Evolutionary conservation across 2,329 filamentous ascomycete genomes (phyloP).

Genomic region (Neofusicoccum ribis): DNA sequence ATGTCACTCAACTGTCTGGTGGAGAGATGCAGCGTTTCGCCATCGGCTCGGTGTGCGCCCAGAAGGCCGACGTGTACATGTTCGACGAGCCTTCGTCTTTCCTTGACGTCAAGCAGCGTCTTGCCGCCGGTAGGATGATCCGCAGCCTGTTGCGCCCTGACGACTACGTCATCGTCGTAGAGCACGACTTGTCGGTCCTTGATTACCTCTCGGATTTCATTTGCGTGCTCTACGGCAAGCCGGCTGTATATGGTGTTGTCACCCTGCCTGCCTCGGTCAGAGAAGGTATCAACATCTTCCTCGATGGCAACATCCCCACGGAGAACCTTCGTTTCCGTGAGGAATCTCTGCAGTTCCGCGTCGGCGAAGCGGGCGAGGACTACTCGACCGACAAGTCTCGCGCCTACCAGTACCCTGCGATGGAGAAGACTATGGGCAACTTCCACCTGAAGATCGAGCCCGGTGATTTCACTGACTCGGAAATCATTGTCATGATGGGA

Average conservation of each 20-base stretch:
- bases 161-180: conserved; percentile 97
- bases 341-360: conserved; percentile 92
- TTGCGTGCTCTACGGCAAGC: conserved; percentile 93
- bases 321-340: conserved; percentile 98
- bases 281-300: conserved; percentile 99
- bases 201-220: conserved; percentile 99
- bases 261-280: conserved; percentile 93
- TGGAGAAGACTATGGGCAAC: conserved; percentile 88
- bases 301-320: conserved; percentile 96
- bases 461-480: conserved; percentile 93
- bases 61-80: conserved; percentile 95
- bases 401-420: conserved; percentile 81
- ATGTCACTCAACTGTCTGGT: conserved; percentile 87
- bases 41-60: conserved; percentile 92
- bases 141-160: conserved; percentile 84
- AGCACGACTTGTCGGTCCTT: conserved; percentile 97
- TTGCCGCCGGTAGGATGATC: conserved; percentile 88
- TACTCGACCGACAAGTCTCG: conserved; percentile 81
- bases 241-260: conserved; percentile 95
- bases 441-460: conserved; percentile 82
- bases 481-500: conserved; percentile 99
- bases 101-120: conserved; percentile 98
- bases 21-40: conserved; percentile 98
- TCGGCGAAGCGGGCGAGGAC: conserved; percentile 86
- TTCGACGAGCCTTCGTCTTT: conserved; percentile 99